Evolutionary conservation across 257 asterid species (phyloP), one percentile per base, ranked within the genome.

Genomic region (Fraxinus americana): DNA sequence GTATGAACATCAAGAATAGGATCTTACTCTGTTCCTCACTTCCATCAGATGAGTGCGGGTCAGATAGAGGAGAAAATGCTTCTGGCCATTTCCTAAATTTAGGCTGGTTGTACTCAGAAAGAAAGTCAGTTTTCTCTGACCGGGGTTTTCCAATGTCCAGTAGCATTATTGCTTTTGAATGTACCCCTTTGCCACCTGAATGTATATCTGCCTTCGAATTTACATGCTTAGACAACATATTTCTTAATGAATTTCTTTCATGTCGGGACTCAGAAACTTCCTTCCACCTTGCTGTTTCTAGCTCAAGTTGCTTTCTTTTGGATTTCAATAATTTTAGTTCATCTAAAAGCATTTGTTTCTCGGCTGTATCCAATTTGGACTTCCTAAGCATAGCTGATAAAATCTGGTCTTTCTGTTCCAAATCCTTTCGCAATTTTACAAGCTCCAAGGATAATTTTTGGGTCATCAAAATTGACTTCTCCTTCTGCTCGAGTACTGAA

Each of bases 361-460:
- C 97, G 3, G 90, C 77, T 27, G 93, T 80, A 76, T 93, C 97
- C 77, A 92, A 38, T 78, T 87, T 91, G 30, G 94, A 89, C 80
- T 95, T 95, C 87, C 98, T 90, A 78, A 95, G 78, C 92, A 95
- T 83, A 73, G 96, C 97, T 0, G 99, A 91, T 83, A 95, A 82
- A 72, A 91, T 88, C 85, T 93, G 97, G 67, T 95, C 99, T 75
- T 90, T 93, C 77, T 91, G 98, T 41, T 92, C 96, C 82, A 88
- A 86, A 67, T 91, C 97, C 73, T 87, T 89, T 1, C 82, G 80
- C 90, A 88, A 77, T 81, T 88, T 89, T 19, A 90, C 90, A 41
- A 91, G 84, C 83, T 93, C 97, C 85, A 87, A 73, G 2, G 98
- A 93, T 29, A 95, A 32, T 67, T 89, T 90, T 61, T 91, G 97